Percentiles rank a stretch among this genome's conserved stretches.
Evolutionary conservation across 345 rosid genomes (phyloP).

Genomic region (Erodium maritimum): DNA sequence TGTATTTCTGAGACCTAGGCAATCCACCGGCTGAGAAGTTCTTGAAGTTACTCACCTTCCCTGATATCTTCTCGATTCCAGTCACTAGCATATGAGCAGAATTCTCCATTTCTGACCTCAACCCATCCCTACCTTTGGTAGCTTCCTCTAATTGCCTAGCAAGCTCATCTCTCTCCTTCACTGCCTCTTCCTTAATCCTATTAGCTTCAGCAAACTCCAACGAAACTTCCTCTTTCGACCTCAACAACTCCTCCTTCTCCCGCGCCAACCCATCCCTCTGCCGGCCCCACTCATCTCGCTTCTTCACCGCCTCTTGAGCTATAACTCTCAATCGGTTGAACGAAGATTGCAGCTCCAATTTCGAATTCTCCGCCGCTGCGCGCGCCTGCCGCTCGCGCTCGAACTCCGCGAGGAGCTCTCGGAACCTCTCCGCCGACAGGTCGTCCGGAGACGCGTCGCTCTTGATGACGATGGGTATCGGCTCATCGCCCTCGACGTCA

Average conservation of each 20-base stretch:
- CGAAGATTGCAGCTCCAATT: slow-evolving; percentile 47
- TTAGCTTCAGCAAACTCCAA: slow-evolving; percentile 38
- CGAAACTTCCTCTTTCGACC: slow-evolving; percentile 29
- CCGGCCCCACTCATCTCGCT: slow-evolving; percentile 63
- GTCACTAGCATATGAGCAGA: slow-evolving; percentile 82
- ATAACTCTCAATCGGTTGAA: slow-evolving; percentile 60
- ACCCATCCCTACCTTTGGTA: slow-evolving; percentile 43
- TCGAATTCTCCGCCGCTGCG: slow-evolving; percentile 57
- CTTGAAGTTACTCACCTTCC: slow-evolving; percentile 65
- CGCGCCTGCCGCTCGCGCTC: slow-evolving; percentile 88
- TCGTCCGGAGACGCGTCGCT: slow-evolving; percentile 40
- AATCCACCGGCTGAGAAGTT: slow-evolving; percentile 61
- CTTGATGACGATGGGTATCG: slow-evolving; percentile 28
- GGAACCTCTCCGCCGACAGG: slow-evolving; percentile 34
- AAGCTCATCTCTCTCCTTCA: slow-evolving; percentile 42
- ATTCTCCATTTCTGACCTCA: slow-evolving; percentile 66
- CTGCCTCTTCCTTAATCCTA: slow-evolving; percentile 38
- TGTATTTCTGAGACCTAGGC: slow-evolving; percentile 71
- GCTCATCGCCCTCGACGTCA: slow-evolving; percentile 74
- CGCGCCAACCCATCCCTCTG: slow-evolving; percentile 67
- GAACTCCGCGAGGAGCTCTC: slow-evolving; percentile 61
- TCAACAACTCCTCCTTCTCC: slow-evolving; percentile 50
- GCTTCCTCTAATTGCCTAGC: slow-evolving; percentile 47
- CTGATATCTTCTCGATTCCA: slow-evolving; percentile 89
- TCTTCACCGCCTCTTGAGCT: slow-evolving; percentile 78